Evolutionary conservation across 805 yeast species (phyloP), one percentile per base, ranked within the genome.

Genomic region (Ogataea methylovora): DNA sequence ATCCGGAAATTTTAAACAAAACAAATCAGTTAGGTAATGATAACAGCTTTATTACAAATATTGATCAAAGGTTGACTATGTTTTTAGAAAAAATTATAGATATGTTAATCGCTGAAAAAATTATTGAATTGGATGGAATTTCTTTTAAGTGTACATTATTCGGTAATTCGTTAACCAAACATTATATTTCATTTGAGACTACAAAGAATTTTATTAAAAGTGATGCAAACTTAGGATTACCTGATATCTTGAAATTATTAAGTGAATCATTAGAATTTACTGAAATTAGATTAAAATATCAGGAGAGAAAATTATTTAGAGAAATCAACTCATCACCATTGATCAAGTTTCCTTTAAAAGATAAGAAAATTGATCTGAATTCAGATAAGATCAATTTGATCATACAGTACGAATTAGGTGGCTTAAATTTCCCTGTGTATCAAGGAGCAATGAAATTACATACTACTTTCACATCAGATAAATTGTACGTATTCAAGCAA

Each of bases 331-430:
- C 38, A 1, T 61, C 66, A 1, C 65, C 67, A 0, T 42, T 60
- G 1, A 39, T 68, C 1, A 60, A 52, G 36, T 68, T 39, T 40
- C 67, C 71, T 2, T 41, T 56, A 16, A 45, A 56, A n/a, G 42
- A 52, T 0, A 49, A 50, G 2, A 54, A 57, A 13, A 36, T 58
- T 18, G 54, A 52, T 15, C 43, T 41, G 7, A 40, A 45, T 6
- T 35, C 33, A 18, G 67, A 68, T 9, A 73, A 73, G 37, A 52
- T 69, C 0, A 60, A 56, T 3, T 41, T 73, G 7, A 17, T 71
- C 8, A 49, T 71, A 8, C 78, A 74, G 40, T 67, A 58, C 45
- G 77, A 71, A 33, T 52, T 74, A 8, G 72, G 77, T 2, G 73
- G 75, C 0, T 30, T 66, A 4, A 73, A 67, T 19, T 67, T 51